These are phyloP conservation scores for Lachnum nothofagi DNA, from an alignment of 2,329 filamentous ascomycete genomes.

Conservation along the genomic window DNA sequence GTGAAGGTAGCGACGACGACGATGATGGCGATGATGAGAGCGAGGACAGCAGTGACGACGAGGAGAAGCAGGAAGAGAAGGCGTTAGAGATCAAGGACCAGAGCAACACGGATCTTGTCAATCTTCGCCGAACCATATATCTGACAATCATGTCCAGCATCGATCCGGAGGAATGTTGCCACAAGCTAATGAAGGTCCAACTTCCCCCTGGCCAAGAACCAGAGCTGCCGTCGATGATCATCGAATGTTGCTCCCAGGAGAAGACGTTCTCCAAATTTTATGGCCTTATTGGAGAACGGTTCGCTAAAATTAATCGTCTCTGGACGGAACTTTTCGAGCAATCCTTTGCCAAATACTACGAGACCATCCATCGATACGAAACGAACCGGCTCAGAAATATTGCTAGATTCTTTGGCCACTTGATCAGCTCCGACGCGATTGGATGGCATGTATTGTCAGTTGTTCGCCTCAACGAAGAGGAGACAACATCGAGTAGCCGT, in stretches of 20 bases:
- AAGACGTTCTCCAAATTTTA: constrained; percentile 98
- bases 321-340: constrained; percentile 93
- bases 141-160: constrained; percentile 96
- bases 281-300: constrained; percentile 86
- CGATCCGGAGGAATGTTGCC: constrained; percentile 92
- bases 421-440: constrained; percentile 81
- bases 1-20: constrained; percentile 83
- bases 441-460: constrained; percentile 85
- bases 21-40: constrained; percentile 60
- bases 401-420: constrained; percentile 87
- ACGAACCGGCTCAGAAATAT: constrained; percentile 94
- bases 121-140: constrained; percentile 89
- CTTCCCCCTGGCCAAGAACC: constrained; percentile 80
- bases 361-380: constrained; percentile 94
- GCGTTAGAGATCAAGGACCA: constrained; percentile 96
- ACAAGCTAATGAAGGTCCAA: constrained; percentile 94
- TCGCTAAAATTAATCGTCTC: constrained; percentile 90
- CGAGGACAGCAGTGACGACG: constrained; percentile 63
- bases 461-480: constrained; percentile 90
- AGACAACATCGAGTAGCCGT: constrained; percentile 91
- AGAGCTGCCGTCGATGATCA: constrained; percentile 92
- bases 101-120: constrained; percentile 91
- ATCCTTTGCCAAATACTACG: constrained; percentile 87
- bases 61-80: constrained; percentile 72
- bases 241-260: constrained; percentile 95